Conservation (phyloP, 2,329 filamentous ascomycete genomes). For the Microdochium nivale region DNA sequence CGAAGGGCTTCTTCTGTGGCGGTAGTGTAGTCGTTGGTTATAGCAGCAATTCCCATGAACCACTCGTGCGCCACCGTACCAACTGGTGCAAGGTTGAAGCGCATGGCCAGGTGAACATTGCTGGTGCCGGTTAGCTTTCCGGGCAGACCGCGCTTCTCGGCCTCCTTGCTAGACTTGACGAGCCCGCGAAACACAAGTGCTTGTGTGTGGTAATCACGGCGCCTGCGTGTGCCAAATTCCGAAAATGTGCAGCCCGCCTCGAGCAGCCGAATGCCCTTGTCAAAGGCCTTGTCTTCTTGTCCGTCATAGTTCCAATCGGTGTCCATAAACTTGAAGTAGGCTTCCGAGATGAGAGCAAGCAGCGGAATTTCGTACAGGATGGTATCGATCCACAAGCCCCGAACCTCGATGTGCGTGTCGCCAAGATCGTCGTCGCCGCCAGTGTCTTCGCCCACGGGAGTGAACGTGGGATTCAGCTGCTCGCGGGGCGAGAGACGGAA, state of each 20-base stretch:
- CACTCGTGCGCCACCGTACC: slow-evolving; percentile 93
- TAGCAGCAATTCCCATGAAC: slow-evolving; percentile 98
- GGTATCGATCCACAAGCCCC: slow-evolving; percentile 84
- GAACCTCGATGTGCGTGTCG: slow-evolving; percentile 67
- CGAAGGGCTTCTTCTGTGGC: slow-evolving; percentile 78
- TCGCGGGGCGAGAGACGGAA: slow-evolving; percentile 76
- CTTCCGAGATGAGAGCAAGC: slow-evolving; percentile 83
- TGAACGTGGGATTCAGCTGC: slow-evolving; percentile 68
- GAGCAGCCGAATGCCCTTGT: slow-evolving; percentile 71
- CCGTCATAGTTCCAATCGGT: slow-evolving; percentile 83
- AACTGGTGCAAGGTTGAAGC: slow-evolving; percentile 73
- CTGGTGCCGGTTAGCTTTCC: slow-evolving; percentile 83
- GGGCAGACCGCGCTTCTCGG: slow-evolving; percentile 50
- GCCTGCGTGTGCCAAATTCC: slow-evolving; percentile 84
- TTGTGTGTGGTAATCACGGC: slow-evolving; percentile 91
- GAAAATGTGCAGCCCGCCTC: slow-evolving; percentile 82
- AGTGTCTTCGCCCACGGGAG: slow-evolving; percentile 43
- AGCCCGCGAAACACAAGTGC: slow-evolving; percentile 84
- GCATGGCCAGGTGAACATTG: slow-evolving; percentile 96
- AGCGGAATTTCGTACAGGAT: slow-evolving; percentile 97
- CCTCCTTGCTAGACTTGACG: slow-evolving; percentile 68
- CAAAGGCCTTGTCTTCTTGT: slow-evolving; percentile 76
- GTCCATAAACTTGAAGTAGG: slow-evolving; percentile 96
- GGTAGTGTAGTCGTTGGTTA: slow-evolving; percentile 73
- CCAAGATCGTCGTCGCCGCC: slow-evolving; percentile 60